phyloP scores from a whole-genome alignment of 176 grass and related monocot genomes.

The Pontederia crassipes region DNA sequence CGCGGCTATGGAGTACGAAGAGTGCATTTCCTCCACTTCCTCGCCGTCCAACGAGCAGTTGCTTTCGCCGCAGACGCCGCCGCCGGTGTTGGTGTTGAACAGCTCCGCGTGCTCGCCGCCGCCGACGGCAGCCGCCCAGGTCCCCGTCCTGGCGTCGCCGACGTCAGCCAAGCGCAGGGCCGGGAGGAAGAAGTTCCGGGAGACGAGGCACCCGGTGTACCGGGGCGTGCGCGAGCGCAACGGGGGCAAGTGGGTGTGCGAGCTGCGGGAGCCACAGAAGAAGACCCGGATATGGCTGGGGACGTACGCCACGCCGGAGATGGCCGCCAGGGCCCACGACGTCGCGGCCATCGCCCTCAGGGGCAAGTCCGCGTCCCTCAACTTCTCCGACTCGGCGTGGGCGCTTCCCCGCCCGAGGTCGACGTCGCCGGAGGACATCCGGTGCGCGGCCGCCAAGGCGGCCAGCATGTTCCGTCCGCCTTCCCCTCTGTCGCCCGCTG shows the following conservation, averaged over 20 bases:
- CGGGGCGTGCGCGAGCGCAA: conserved; percentile 57
- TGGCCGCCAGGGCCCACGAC: conserved; percentile 56
- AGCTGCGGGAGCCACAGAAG: conserved; percentile 50
- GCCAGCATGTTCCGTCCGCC: conserved; percentile 16
- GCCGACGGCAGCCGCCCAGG: conserved; percentile 6
- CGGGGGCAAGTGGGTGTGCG: conserved; percentile 52
- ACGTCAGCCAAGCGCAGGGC: conserved; percentile 43
- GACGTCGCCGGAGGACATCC: conserved; percentile 33
- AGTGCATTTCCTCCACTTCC: no score
- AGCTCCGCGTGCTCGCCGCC: conserved; percentile 18
- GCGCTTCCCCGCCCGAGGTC: conserved; percentile 20
- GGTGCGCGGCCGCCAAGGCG: conserved; percentile 32
- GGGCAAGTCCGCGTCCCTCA: conserved; percentile 30
- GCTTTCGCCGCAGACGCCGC: not conserved
- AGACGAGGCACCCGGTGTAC: conserved; percentile 76
- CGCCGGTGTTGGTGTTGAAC: not conserved
- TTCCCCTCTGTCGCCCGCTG: no score
- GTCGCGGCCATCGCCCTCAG: conserved; percentile 43
- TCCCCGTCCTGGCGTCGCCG: conserved; percentile 24
- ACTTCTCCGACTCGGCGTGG: conserved; percentile 56
- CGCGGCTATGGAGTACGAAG: no score
- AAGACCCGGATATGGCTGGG: conserved; percentile 70
- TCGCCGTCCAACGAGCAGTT: no score
- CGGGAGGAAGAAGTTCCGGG: conserved; percentile 70
- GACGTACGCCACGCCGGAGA: conserved; percentile 57